These are phyloP conservation scores for Scheffersomyces cryptocercus DNA, from an alignment of 1,139 yeast genomes.

Conservation along the genomic window DNA sequence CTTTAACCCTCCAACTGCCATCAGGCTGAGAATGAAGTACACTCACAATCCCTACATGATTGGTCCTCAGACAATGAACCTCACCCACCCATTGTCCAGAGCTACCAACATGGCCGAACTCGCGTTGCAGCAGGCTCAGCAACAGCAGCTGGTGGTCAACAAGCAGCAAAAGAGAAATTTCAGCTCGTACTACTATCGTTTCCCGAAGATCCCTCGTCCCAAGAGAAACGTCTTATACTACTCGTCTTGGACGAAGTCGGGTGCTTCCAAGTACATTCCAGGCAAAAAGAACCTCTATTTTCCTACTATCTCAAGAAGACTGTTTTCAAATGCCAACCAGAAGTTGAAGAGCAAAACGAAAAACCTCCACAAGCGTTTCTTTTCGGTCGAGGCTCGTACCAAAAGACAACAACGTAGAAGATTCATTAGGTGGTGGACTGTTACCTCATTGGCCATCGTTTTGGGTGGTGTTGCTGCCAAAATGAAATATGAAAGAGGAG, in stretches of 20 bases:
- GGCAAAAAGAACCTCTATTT: conserved; percentile 20
- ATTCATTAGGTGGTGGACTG: conserved; percentile 68
- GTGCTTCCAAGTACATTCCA: conserved; percentile 17
- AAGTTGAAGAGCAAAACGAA: conserved; percentile 36
- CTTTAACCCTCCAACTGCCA: conserved; percentile 6
- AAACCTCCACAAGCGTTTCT: conserved; percentile 41
- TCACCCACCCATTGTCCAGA: conserved; percentile 45
- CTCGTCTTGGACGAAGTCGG: conserved; percentile 38
- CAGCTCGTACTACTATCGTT: conserved; percentile 40
- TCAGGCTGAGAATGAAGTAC: conserved; percentile 13
- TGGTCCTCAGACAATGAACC: conserved; percentile 30
- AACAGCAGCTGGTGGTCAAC: conserved; percentile 13
- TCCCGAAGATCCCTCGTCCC: conserved; percentile 67
- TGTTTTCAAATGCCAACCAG: conserved; percentile 41
- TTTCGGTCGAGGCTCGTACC: conserved; percentile 45
- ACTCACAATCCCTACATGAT: conserved; percentile 11
- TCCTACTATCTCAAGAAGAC: conserved; percentile 33
- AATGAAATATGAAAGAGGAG: conserved; percentile 41
- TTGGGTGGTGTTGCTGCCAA: conserved; percentile 66
- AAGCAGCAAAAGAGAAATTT: conserved; percentile 22
- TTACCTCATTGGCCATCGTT: conserved; percentile 63
- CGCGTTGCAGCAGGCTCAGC: conserved; percentile 15
- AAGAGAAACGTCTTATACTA: conserved; percentile 59
- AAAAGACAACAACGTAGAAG: conserved; percentile 48
- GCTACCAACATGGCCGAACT: conserved; percentile 42